Evolutionary conservation across 345 rosid genomes (phyloP), one percentile per base, ranked within the genome.

Genomic region (Hibiscus tridactylites): DNA sequence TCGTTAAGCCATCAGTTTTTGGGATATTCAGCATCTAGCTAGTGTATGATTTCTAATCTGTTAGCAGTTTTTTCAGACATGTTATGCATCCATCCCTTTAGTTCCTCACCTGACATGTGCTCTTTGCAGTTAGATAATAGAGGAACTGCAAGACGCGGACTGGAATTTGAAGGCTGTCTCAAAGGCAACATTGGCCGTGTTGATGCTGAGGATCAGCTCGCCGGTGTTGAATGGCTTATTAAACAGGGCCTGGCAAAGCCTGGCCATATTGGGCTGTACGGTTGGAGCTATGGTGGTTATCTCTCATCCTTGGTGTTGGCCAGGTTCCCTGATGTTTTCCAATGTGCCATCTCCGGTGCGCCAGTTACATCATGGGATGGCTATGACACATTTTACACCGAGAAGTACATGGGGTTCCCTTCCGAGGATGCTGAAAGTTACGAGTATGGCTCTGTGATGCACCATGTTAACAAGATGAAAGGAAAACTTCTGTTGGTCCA

Each of bases 321-420:
- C 11, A 80, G 84, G 67, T 88, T 83, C 77, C 96, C 96, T 35
- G 87, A 90, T 52, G 80, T 88, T 31, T 94, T 91, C 74, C 35
- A 60, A 8, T 94, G 96, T 1, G 97, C 97, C 2, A 82, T 91
- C 42, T 79, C 93, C 0, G 99, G 97, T 63, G 97, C 97, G 24
- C 97, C 97, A 0, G 99, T 94, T 29, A 91, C 99, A 26, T 86
- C 97, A 19, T 94, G 99, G 98, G 99, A 94, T 66, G 97, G 97
- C 0, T 94, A 90, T 5, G 96, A 94, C 85, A 82, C 97, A 0
- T 94, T 90, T 78, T 94, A 94, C 79, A 88, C 98, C 0, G 99
- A 94, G 80, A 94, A 90, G 78, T 94, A 90, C 90, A 91, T 94
- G 99, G 97, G 91, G 53, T 68, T 88, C 61, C 99, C 97, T n/a